Percentiles rank a stretch among this genome's conserved stretches.
Conservation (phyloP, 257 asterid species). For the Buddleja alternifolia region DNA sequence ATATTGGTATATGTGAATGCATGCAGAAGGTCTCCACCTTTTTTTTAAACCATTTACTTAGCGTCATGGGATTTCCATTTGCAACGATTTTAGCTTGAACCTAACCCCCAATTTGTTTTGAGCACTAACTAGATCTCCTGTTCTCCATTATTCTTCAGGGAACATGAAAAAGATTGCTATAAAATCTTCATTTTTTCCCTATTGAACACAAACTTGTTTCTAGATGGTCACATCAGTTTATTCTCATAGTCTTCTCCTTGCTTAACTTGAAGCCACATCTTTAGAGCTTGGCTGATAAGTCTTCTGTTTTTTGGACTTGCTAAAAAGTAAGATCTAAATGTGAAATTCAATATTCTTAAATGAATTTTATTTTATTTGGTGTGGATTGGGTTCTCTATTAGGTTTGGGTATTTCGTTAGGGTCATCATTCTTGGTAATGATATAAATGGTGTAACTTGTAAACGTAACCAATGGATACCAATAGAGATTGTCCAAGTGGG, state of each 20-base stretch:
- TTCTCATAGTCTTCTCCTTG: too few relatives aligned
- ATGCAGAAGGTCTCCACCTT: slow-evolving; percentile 8
- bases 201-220: background rate
- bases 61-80: background rate
- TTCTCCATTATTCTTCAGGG: background rate
- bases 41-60: background rate
- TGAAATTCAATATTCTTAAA: too few relatives aligned
- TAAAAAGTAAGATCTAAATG: too few relatives aligned
- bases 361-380: too few relatives aligned
- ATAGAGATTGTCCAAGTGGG: too few relatives aligned
- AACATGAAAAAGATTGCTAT: slow-evolving; percentile 3
- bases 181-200: background rate
- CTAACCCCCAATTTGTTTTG: background rate
- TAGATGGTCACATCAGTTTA: background rate
- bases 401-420: too few relatives aligned
- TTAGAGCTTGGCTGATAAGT: background rate
- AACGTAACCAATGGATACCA: too few relatives aligned
- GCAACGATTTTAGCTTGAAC: slow-evolving; percentile 2
- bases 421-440: too few relatives aligned
- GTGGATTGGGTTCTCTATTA: too few relatives aligned
- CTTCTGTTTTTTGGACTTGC: too few relatives aligned
- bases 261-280: background rate
- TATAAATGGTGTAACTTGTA: too few relatives aligned
- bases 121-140: background rate
- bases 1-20: background rate